Conservation (phyloP, 441 rosid species). For the Syzygium syzygioides region DNA sequence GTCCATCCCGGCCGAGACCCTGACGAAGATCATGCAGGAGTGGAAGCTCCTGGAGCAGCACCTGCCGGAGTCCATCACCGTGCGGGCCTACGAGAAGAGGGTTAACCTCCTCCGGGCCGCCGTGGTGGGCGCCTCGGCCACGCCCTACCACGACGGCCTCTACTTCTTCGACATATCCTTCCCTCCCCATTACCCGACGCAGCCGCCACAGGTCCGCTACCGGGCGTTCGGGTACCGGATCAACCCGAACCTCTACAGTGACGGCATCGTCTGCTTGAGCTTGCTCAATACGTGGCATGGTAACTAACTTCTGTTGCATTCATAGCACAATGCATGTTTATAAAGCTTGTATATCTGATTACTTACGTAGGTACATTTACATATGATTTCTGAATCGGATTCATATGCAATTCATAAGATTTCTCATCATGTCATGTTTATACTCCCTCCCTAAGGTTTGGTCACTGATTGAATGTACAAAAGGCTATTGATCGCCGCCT, state of each 20-base stretch:
- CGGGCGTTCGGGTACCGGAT: slow-evolving; percentile 36
- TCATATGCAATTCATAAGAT: no score
- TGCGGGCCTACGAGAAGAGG: slow-evolving; percentile 45
- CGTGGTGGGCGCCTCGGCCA: slow-evolving; percentile 41
- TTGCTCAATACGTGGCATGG: slow-evolving; percentile 54
- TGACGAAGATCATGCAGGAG: slow-evolving; percentile 43
- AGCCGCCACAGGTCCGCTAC: slow-evolving; percentile 34
- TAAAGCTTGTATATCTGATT: background rate
- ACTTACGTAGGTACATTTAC: background rate
- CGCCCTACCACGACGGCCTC: slow-evolving; percentile 59
- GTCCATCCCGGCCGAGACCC: background rate
- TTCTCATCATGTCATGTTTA: background rate
- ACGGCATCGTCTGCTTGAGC: slow-evolving; percentile 45
- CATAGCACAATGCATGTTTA: background rate
- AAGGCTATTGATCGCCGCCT: background rate
- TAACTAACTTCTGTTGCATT: background rate
- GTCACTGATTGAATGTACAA: background rate
- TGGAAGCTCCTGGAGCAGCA: slow-evolving; percentile 37
- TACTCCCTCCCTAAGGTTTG: background rate
- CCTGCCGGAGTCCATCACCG: slow-evolving; percentile 46
- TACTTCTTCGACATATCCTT: slow-evolving; percentile 52
- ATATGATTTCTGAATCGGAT: background rate
- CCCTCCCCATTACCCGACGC: slow-evolving; percentile 37
- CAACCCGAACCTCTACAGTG: slow-evolving; percentile 46
- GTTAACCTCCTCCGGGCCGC: slow-evolving; percentile 41